phyloP scores from a whole-genome alignment of 331 rosid species.

The Spiraea crenata region DNA sequence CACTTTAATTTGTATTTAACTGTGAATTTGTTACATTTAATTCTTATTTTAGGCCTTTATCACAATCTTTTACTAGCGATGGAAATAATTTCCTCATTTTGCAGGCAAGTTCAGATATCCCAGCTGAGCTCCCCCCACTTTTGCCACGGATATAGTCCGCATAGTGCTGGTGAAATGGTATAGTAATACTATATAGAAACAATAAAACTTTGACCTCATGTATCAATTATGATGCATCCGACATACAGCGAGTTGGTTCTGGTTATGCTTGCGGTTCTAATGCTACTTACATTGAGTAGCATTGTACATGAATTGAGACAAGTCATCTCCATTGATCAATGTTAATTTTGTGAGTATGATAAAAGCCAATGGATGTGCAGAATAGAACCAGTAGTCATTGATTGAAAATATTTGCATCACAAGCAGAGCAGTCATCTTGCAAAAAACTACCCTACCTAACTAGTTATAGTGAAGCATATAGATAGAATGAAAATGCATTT shows the following conservation, averaged over 20 bases:
- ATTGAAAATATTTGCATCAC: conserved; percentile 6
- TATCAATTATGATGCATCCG: neutral
- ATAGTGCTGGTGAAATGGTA: neutral
- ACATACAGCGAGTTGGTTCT: neutral
- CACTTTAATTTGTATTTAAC: too few relatives aligned
- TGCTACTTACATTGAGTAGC: neutral
- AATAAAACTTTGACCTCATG: conserved; percentile 10
- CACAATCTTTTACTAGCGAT: too few relatives aligned
- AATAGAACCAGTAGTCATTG: neutral
- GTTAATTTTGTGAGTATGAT: too few relatives aligned
- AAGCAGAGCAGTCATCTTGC: neutral
- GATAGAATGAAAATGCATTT: too few relatives aligned
- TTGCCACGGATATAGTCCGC: conserved; percentile 54
- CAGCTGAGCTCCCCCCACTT: conserved; percentile 62
- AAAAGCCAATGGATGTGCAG: neutral
- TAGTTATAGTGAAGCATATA: neutral
- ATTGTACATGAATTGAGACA: neutral
- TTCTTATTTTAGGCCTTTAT: too few relatives aligned
- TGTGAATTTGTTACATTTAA: too few relatives aligned
- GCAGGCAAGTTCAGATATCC: conserved; percentile 76
- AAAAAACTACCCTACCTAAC: neutral
- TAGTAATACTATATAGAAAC: neutral
- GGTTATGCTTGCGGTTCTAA: neutral
- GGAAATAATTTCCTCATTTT: conserved; percentile 20
- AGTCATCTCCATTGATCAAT: too few relatives aligned